Conservation (phyloP, 208 protist genomes). For the Acanthamoeba lugdunensis region DNA sequence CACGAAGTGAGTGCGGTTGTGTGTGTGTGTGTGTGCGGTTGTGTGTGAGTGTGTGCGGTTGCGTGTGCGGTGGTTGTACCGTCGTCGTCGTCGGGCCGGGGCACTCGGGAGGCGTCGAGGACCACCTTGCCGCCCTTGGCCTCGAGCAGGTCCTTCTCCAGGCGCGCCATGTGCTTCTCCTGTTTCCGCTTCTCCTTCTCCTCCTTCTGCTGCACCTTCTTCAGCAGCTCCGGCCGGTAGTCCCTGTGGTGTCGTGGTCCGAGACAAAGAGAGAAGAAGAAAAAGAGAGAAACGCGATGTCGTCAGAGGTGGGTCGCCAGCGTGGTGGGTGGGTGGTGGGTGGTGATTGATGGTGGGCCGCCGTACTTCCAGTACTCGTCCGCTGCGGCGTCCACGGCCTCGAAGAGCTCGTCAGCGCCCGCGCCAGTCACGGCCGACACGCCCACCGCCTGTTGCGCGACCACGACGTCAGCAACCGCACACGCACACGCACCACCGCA, state of each 20-base stretch:
- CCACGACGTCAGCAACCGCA: too few species aligned
- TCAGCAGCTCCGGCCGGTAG: constrained; percentile 79
- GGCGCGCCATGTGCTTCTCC: constrained; percentile 76
- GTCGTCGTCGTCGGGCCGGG: neutral
- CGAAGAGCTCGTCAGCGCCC: constrained; percentile 92
- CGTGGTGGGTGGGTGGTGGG: neutral
- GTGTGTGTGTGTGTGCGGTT: neutral
- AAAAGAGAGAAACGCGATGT: too few species aligned
- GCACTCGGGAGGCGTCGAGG: constrained; percentile 21
- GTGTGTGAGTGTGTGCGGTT: neutral
- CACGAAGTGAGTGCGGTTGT: too few species aligned
- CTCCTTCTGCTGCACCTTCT: constrained; percentile 68
- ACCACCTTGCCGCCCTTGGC: constrained; percentile 79
- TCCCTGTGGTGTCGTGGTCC: neutral
- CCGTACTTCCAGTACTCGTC: constrained; percentile 87
- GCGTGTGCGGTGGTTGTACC: neutral
- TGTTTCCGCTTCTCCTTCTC: constrained; percentile 76
- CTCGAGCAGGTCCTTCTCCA: constrained; percentile 79
- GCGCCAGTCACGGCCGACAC: constrained; percentile 94
- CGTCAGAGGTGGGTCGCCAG: too few species aligned
- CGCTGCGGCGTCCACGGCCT: constrained; percentile 86
- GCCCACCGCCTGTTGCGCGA: constrained; percentile 83
- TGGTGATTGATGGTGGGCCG: constrained; percentile 12
- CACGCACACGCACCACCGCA: neutral
- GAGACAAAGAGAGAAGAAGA: neutral